Conservation (phyloP, 805 yeast species). For the Spathaspora gorwiae region DNA sequence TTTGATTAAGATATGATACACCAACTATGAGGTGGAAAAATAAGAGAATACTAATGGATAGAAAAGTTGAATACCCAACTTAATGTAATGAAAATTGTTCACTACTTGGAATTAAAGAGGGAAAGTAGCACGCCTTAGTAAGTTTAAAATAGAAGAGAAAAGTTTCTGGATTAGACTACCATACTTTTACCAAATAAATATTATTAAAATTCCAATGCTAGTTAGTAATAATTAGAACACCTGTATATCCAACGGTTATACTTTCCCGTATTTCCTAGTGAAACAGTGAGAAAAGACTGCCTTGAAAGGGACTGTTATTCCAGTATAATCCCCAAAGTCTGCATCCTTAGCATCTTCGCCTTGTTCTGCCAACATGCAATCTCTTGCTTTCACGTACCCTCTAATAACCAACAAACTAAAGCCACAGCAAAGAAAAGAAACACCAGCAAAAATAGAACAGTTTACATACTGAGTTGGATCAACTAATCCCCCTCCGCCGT, state of each 20-base stretch:
- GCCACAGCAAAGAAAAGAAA: constrained; percentile 46
- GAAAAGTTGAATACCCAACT: too few species aligned
- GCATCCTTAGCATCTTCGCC: constrained; percentile 8
- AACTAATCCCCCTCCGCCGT: constrained; percentile 16
- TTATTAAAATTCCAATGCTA: too few species aligned
- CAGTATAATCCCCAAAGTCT: constrained; percentile 10
- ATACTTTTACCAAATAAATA: too few species aligned
- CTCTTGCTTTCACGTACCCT: constrained; percentile 54
- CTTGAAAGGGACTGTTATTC: constrained; percentile 7
- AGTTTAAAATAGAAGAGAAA: too few species aligned
- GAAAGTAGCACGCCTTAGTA: too few species aligned
- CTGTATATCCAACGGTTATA: background rate
- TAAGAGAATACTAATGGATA: too few species aligned
- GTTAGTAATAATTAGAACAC: too few species aligned
- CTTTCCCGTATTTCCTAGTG: background rate
- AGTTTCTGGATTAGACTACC: too few species aligned
- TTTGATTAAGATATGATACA: too few species aligned
- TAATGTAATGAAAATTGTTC: too few species aligned
- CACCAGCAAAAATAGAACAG: constrained; percentile 58
- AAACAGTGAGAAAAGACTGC: constrained; percentile 7
- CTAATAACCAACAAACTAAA: constrained; percentile 41
- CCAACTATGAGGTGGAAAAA: too few species aligned
- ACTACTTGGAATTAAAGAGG: too few species aligned
- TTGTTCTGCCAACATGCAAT: constrained; percentile 12
- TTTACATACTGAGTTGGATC: constrained; percentile 46